Evolutionary conservation across 1,284 basidiomycete genomes (phyloP).

Genomic region (Coniferiporia weirii): DNA sequence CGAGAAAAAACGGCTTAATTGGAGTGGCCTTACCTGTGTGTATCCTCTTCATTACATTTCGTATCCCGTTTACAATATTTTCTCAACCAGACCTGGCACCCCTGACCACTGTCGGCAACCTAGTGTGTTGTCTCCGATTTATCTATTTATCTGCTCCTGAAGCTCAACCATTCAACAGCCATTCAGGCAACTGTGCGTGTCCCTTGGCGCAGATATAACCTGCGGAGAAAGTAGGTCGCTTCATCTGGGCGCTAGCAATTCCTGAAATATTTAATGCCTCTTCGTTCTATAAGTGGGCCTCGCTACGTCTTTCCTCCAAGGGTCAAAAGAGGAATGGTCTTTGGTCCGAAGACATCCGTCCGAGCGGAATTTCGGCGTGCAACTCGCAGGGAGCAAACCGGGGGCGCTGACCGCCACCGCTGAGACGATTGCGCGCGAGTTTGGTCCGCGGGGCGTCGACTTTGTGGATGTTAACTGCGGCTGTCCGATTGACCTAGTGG

Average conservation of each 20-base stretch:
- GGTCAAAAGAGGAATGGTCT: conserved; percentile 89
- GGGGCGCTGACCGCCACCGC: conserved; percentile 75
- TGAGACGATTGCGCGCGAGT: conserved; percentile 76
- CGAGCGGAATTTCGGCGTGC: conserved; percentile 89
- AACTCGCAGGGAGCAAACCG: conserved; percentile 78
- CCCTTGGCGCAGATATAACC: conserved; percentile 90
- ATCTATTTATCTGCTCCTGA: background rate
- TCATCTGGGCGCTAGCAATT: conserved; percentile 9
- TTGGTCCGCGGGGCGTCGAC: conserved; percentile 57
- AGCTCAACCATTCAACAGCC: conserved; percentile 47
- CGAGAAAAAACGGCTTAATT: conserved; percentile 87
- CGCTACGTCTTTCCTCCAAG: conserved; percentile 74
- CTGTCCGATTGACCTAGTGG: conserved; percentile 96
- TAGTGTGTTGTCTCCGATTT: conserved; percentile 46
- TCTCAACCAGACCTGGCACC: conserved; percentile 74
- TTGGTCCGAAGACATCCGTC: conserved; percentile 83
- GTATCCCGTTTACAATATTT: conserved; percentile 1
- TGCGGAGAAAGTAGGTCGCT: conserved; percentile 78
- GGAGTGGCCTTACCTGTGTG: conserved; percentile 84
- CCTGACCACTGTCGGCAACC: conserved; percentile 91
- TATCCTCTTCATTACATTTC: conserved; percentile 10
- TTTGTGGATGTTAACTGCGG: conserved; percentile 97
- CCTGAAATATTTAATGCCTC: conserved; percentile 3
- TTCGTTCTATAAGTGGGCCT: conserved; percentile 59
- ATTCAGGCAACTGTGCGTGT: conserved; percentile 85